Conservation (phyloP, 129 eudicot genomes). For the Helianthus annuus region HanXRQr2.0-SUNRISE NC_035435.2:52824740-52825239, state of each 20-base stretch:
- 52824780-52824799: too few species aligned
- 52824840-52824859: conserved; percentile 51
- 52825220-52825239: conserved; percentile 32
- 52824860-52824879: conserved; percentile 40
- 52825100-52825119: conserved; percentile 55
- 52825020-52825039: conserved; percentile 16
- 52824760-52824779: too few species aligned
- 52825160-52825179: conserved; percentile 38
- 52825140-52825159: conserved; percentile 32
- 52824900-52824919: conserved; percentile 48
- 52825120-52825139: conserved; percentile 30
- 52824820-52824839: conserved; percentile 24
- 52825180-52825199: conserved; percentile 70
- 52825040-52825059: background rate
- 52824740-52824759: too few species aligned
- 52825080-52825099: conserved; percentile 52
- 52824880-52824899: conserved; percentile 56
- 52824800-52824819: too few species aligned
- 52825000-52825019: conserved; percentile 28
- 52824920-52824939: conserved; percentile 40
- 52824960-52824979: conserved; percentile 41
- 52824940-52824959: conserved; percentile 36
- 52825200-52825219: conserved; percentile 37
- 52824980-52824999: conserved; percentile 43
- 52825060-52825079: background rate